phyloP scores from a whole-genome alignment of 2,329 filamentous ascomycete genomes.

The Cladobotryum mycophilum region DNA sequence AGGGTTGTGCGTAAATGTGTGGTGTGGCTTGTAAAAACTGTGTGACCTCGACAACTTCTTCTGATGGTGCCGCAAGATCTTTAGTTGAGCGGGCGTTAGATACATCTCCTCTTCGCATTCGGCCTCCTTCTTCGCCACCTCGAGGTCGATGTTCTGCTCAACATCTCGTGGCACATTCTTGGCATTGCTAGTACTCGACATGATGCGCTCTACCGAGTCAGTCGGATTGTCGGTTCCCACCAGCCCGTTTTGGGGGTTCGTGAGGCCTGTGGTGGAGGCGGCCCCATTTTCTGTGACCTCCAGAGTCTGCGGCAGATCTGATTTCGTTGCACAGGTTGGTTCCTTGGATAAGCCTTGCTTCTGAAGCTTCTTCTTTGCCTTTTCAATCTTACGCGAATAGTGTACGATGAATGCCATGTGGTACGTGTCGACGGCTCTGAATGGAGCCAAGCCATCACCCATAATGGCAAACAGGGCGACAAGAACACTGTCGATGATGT shows the following conservation, averaged over 20 bases:
- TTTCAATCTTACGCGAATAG: slow-evolving; percentile 42
- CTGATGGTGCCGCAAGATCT: slow-evolving; percentile 68
- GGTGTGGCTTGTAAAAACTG: slow-evolving; percentile 84
- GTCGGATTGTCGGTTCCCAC: not conserved
- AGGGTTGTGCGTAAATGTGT: slow-evolving; percentile 73
- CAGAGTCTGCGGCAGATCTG: not conserved
- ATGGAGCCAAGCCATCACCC: slow-evolving; percentile 66
- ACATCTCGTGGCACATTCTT: not conserved
- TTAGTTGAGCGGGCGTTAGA: slow-evolving; percentile 59
- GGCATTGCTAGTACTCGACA: slow-evolving; percentile 4
- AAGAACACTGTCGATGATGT: slow-evolving; percentile 64
- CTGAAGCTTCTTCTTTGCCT: slow-evolving; percentile 34
- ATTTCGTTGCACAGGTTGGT: slow-evolving; percentile 3
- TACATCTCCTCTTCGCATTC: slow-evolving; percentile 51
- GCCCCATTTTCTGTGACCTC: slow-evolving; percentile 7
- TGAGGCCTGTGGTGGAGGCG: slow-evolving; percentile 1
- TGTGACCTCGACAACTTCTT: slow-evolving; percentile 75
- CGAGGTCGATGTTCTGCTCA: slow-evolving; percentile 27
- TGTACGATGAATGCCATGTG: slow-evolving; percentile 79
- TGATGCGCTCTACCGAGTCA: slow-evolving; percentile 5
- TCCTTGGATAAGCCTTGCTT: slow-evolving; percentile 34
- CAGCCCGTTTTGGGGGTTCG: not conserved
- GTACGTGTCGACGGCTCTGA: slow-evolving; percentile 75
- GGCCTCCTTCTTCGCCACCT: slow-evolving; percentile 30
- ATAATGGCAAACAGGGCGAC: slow-evolving; percentile 66